These are phyloP conservation scores for Nosema muscidifuracis DNA, from an alignment of 371 early-diverging fungal species.

Conservation along the genomic window DNA sequence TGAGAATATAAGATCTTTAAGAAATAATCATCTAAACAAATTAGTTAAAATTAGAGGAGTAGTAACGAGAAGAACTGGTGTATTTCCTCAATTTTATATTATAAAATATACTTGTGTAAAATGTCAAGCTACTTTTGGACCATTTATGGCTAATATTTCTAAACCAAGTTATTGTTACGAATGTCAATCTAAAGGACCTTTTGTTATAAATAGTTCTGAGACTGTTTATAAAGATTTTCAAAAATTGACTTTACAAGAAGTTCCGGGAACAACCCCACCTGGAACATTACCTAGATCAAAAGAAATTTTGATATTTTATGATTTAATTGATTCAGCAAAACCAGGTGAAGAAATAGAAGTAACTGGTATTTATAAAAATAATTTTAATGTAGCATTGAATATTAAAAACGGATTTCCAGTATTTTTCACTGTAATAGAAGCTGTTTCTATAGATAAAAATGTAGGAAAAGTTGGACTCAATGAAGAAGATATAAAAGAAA, in stretches of 20 bases:
- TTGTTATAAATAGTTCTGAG: slow-evolving; percentile 67
- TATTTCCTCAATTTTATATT: slow-evolving; percentile 89
- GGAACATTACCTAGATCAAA: slow-evolving; percentile 88
- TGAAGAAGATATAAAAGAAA: slow-evolving; percentile 79
- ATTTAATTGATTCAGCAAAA: slow-evolving; percentile 86
- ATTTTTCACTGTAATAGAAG: slow-evolving; percentile 87
- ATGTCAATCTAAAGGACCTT: slow-evolving; percentile 86
- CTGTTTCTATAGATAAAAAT: slow-evolving; percentile 64
- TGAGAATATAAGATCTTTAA: slow-evolving; percentile 77
- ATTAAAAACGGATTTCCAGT: slow-evolving; percentile 90
- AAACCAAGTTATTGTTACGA: slow-evolving; percentile 77
- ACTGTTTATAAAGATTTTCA: slow-evolving; percentile 96
- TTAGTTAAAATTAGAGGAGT: slow-evolving; percentile 86
- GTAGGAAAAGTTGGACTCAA: slow-evolving; percentile 73
- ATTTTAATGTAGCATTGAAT: slow-evolving; percentile 78
- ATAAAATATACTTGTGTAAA: slow-evolving; percentile 90
- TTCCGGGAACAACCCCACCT: slow-evolving; percentile 88
- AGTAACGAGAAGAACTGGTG: slow-evolving; percentile 83
- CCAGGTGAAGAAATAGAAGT: slow-evolving; percentile 97
- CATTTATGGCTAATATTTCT: slow-evolving; percentile 87
- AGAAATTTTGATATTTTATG: slow-evolving; percentile 86
- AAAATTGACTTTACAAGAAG: slow-evolving; percentile 89
- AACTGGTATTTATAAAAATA: slow-evolving; percentile 91
- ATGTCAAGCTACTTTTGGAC: slow-evolving; percentile 84
- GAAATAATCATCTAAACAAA: slow-evolving; percentile 77